Conservation (phyloP, 2,329 filamentous ascomycete genomes). For the Fusarium paranaense region DNA sequence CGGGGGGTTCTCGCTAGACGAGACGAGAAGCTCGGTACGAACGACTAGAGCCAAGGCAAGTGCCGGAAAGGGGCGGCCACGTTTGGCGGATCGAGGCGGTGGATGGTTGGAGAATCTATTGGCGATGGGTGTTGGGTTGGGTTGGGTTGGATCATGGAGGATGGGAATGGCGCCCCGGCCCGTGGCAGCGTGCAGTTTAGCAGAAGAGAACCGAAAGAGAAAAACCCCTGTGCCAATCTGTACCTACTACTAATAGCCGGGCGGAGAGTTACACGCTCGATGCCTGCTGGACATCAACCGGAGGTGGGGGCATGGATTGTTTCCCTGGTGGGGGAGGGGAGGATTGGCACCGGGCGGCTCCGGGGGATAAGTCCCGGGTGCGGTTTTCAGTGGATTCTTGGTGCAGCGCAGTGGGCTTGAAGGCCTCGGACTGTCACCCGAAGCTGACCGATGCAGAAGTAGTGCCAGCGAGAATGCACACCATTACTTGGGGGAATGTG, state of each 20-base stretch:
- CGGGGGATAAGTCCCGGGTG: constrained; percentile 34
- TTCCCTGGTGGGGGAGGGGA: constrained; percentile 27
- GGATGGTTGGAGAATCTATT: constrained; percentile 33
- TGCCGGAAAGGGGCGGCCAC: constrained; percentile 35
- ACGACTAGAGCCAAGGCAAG: neutral
- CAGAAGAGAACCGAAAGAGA: neutral
- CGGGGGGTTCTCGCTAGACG: constrained; percentile 11
- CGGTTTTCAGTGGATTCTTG: constrained; percentile 12
- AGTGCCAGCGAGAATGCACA: constrained; percentile 14
- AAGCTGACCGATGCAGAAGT: constrained; percentile 8
- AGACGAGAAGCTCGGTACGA: constrained; percentile 3
- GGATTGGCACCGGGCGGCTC: constrained; percentile 22
- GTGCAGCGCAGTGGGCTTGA: neutral
- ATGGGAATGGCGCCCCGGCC: constrained; percentile 32
- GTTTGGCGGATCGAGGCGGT: constrained; percentile 35
- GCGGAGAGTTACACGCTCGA: neutral
- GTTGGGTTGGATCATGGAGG: constrained; percentile 21
- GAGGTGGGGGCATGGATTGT: constrained; percentile 1
- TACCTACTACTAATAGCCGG: neutral
- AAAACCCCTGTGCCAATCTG: constrained; percentile 12
- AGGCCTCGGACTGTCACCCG: constrained; percentile 7
- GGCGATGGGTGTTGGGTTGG: neutral
- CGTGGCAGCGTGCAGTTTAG: constrained; percentile 15
- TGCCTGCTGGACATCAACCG: constrained; percentile 1
- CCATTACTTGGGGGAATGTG: constrained; percentile 3